Evolutionary conservation across 1,284 basidiomycete species (phyloP), one percentile per base, ranked within the genome.

Genomic region (Fomitopsis palustris): DNA sequence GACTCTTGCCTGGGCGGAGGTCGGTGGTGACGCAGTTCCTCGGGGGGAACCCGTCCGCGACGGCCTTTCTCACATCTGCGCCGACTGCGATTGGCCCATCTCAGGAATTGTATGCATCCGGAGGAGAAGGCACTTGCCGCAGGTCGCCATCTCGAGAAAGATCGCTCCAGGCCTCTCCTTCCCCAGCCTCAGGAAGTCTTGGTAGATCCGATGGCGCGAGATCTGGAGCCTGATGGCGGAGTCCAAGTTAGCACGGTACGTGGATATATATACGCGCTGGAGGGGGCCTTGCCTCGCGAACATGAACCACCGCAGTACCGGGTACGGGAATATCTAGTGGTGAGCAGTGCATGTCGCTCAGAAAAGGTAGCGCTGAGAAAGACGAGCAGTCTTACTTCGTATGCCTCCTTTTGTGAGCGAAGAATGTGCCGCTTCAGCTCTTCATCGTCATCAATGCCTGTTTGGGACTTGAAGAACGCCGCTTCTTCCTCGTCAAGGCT

Each of bases 111-210:
- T 25, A 19, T 23, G 16, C 25, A 19, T 43, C 9, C 16, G 23
- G 38, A 27, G 17, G 31, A 9, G 21, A n/a, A 21, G n/a, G n/a
- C 17, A 70, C 79, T 67, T 61, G 83, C 82, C 81, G 64, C 80
- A 82, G 64, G 80, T 82, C 14, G 72, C 77, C 7, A 78, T 66
- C 54, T 80, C 78, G 1, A 85, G 71, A 17, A 84, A 70, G 49
- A 86, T 75, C 2, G 81, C 78, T 45, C 73, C 72, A 16, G 72
- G 61, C 17, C 74, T 75, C 2, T 75, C 71, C 25, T 69, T 67
- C 3, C 72, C 72, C 0, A 84, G 69, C 37, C 74, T 62, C 4
- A 84, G 67, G 7, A 77, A 73, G 8, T 74, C 68, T 3, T 69
- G 59, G 65, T 85, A 85, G 0, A 69, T 75, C 5, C 78, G 78